Evolutionary conservation across 2,329 filamentous ascomycete genomes (phyloP), one percentile per base, ranked within the genome.

Genomic region (Ceratocystis destructans): DNA sequence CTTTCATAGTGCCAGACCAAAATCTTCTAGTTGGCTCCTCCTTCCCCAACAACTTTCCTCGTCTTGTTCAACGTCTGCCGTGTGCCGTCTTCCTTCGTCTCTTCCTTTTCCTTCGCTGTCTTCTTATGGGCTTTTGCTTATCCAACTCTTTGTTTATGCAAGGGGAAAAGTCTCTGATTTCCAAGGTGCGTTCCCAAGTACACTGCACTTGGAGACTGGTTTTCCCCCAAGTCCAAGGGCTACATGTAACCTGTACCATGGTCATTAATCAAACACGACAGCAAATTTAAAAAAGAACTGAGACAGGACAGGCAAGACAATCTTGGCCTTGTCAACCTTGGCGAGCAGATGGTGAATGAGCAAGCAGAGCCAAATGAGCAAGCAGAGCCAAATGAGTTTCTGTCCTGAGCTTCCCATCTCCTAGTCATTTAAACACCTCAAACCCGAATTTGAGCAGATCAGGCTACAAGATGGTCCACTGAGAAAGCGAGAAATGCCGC

Each of bases 381-480:
- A 50, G 31, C 20, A 50, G 46, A 22, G 20, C 46, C 2, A 55
- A 55, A 61, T 44, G 28, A 15, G 15, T 20, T 59, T 17, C 5
- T 59, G 33, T 12, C 33, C 33, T 37, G 8, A 37, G 8, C 8
- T 5, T 41, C 12, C 31, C 20, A 12, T 41, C 59, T 44, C 59
- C 59, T 45, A 64, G 28, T 64, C 25, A 33, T 48, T 48, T 33
- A 17, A 48, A 33, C 45, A 33, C 17, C 62, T 64, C 62, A 48
- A 64, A 53, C 37, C 17, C 44, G 12, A 33, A 22, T 28, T 33
- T 57, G 53, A 25, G 5, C 22, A 57, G 5, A 57, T 33, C 53
- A 57, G 22, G 12, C 45, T 22, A 48, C 25, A 68, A 17, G 44
- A 68, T 65, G 22, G 8, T n/a, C 12, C 41, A 44, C 15, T 25